phyloP scores from a whole-genome alignment of 1,284 basidiomycete species.

The Athelia sp. region DNA sequence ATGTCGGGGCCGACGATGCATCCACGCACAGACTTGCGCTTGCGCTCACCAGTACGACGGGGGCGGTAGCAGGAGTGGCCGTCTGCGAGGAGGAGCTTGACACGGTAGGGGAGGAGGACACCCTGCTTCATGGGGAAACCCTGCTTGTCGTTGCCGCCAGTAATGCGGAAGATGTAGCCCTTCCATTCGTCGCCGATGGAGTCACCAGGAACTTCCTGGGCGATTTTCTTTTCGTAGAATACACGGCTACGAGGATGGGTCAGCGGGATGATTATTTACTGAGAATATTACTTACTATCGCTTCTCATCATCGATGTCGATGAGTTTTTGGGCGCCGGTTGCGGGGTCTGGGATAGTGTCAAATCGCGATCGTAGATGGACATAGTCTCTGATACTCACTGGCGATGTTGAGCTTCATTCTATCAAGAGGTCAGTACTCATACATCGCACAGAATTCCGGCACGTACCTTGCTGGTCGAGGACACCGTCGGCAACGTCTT shows the following conservation, averaged over 20 bases:
- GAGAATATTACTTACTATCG: constrained; percentile 49
- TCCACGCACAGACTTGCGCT: constrained; percentile 97
- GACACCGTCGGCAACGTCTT: constrained; percentile 33
- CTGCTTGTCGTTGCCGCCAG: constrained; percentile 95
- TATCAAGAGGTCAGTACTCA: constrained; percentile 13
- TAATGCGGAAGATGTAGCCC: constrained; percentile 96
- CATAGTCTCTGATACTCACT: constrained; percentile 49
- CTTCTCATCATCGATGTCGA: constrained; percentile 93
- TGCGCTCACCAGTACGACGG: constrained; percentile 93
- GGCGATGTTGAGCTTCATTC: constrained; percentile 97
- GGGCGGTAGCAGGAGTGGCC: constrained; percentile 97
- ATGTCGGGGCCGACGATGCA: constrained; percentile 98
- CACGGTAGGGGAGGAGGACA: constrained; percentile 93
- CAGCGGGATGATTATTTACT: constrained; percentile 1
- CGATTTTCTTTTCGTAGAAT: constrained; percentile 96
- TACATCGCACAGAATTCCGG: not conserved
- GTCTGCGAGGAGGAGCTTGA: constrained; percentile 90
- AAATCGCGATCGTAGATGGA: constrained; percentile 1
- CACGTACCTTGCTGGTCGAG: constrained; percentile 22
- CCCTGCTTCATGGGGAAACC: constrained; percentile 99
- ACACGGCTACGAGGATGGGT: constrained; percentile 54
- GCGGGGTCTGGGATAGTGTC: constrained; percentile 65
- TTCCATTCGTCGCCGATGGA: constrained; percentile 92
- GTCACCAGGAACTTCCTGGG: constrained; percentile 93
- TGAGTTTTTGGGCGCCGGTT: constrained; percentile 94